Evolutionary conservation across 139 green algal genomes (phyloP).

Genomic region (Micractinium sp.): DNA sequence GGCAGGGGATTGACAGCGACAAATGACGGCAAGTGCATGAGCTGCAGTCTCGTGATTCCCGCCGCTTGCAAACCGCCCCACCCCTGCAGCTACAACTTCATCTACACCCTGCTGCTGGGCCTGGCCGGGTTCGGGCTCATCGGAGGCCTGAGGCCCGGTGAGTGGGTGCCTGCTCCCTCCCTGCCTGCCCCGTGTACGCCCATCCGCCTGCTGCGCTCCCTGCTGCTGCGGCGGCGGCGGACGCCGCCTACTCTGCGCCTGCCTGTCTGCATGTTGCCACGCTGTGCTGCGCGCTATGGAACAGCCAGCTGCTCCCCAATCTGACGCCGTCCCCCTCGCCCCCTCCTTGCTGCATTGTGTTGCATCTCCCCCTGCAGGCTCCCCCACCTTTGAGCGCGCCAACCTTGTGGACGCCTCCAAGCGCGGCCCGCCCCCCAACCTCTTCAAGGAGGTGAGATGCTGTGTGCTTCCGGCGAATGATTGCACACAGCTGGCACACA

Average conservation of each 20-base stretch:
- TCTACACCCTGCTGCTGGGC: background rate
- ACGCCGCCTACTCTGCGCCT: too few species aligned
- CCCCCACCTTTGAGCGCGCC: background rate
- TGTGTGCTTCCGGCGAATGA: too few species aligned
- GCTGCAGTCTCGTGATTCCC: background rate
- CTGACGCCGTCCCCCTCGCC: too few species aligned
- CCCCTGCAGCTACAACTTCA: slow-evolving; percentile 7
- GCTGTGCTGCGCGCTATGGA: background rate
- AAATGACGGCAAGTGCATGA: background rate
- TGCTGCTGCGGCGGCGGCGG: background rate
- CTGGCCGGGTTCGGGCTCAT: background rate
- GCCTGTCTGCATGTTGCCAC: background rate
- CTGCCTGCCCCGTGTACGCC: too few species aligned
- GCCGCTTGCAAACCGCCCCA: background rate
- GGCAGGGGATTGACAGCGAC: too few species aligned
- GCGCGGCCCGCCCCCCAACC: background rate
- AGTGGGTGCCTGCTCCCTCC: background rate
- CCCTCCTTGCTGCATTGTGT: background rate
- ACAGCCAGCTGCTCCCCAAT: too few species aligned
- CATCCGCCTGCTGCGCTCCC: too few species aligned
- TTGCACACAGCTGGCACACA: too few species aligned
- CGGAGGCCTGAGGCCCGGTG: background rate
- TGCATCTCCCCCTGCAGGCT: background rate
- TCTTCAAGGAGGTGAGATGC: background rate
- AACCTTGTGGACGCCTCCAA: slow-evolving; percentile 16